phyloP scores from a whole-genome alignment of 768 basidiomycete genomes.

The Trametes elegans region DNA sequence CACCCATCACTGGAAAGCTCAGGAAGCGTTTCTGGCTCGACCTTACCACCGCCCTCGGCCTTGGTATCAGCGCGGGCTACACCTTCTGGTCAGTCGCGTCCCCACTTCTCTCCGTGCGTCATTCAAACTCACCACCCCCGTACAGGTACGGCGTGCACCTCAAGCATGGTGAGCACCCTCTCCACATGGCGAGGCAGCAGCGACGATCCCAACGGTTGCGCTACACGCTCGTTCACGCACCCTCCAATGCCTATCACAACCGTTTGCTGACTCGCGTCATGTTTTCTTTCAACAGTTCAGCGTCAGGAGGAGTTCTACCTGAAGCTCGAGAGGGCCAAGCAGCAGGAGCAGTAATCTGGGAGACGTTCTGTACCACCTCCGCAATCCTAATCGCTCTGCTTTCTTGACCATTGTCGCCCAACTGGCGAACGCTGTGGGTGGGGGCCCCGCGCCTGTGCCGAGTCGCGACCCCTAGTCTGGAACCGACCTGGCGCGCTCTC shows the following conservation, averaged over 20 bases:
- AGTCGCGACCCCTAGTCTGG: conserved; percentile 18
- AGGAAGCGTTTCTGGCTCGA: conserved; percentile 93
- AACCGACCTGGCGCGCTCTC: conserved; percentile 11
- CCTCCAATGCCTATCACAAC: background rate
- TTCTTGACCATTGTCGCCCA: background rate
- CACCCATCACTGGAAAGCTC: conserved; percentile 91
- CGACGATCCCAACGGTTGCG: background rate
- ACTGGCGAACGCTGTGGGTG: background rate
- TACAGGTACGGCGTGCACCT: conserved; percentile 82
- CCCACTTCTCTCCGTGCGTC: conserved; percentile 16
- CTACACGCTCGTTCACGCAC: background rate
- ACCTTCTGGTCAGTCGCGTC: conserved; percentile 72
- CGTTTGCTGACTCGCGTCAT: background rate
- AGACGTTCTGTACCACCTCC: conserved; percentile 6
- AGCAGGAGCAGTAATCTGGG: conserved; percentile 24
- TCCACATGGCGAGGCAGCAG: background rate
- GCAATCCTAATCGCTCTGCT: conserved; percentile 6
- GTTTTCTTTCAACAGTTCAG: conserved; percentile 51
- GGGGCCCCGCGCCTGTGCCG: background rate
- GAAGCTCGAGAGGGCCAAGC: conserved; percentile 68
- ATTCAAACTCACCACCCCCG: conserved; percentile 27
- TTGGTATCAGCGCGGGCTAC: conserved; percentile 74
- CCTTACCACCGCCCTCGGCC: conserved; percentile 67
- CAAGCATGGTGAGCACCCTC: conserved; percentile 58
- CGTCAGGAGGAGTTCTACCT: conserved; percentile 84